A percentile compares a stretch with the other conserved stretches of the same genome.
These are phyloP conservation scores for Ochetophila trinervis DNA, from an alignment of 306 rosid species.

Conservation along the genomic window DNA sequence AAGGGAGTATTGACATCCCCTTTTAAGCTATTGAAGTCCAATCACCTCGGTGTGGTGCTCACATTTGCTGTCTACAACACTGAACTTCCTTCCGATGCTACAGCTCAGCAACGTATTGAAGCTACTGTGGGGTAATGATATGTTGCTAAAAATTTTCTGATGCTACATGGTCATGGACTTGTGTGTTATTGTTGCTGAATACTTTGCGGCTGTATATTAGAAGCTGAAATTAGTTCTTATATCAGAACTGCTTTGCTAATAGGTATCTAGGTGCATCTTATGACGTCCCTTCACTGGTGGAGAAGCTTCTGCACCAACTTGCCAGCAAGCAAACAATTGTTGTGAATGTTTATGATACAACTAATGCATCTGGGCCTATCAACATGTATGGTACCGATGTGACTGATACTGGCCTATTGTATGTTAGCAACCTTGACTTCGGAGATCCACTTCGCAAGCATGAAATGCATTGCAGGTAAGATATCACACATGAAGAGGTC, in stretches of 20 bases:
- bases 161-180: background rate
- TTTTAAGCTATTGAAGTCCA: constrained; percentile 88
- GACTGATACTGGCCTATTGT: constrained; percentile 69
- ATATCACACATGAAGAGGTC: constrained; percentile 17
- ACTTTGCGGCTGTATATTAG: constrained; percentile 11
- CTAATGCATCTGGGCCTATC: constrained; percentile 64
- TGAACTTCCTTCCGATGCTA: constrained; percentile 69
- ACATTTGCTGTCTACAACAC: constrained; percentile 78
- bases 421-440: constrained; percentile 69
- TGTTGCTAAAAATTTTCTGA: constrained; percentile 16
- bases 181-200: constrained; percentile 1
- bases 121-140: constrained; percentile 82
- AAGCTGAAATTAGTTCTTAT: constrained; percentile 27
- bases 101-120: constrained; percentile 60
- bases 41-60: constrained; percentile 88
- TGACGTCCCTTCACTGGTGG: constrained; percentile 91
- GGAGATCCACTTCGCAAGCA: constrained; percentile 96
- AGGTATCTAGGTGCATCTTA: constrained; percentile 97
- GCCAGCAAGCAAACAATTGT: constrained; percentile 97
- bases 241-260: constrained; percentile 18
- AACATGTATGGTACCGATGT: constrained; percentile 88
- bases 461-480: constrained; percentile 98
- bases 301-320: constrained; percentile 97
- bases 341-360: constrained; percentile 90
- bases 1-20: constrained; percentile 96